These are phyloP conservation scores for Penicillium nordicum DNA, from an alignment of 2,329 filamentous ascomycete species.

Conservation along the genomic window DNA sequence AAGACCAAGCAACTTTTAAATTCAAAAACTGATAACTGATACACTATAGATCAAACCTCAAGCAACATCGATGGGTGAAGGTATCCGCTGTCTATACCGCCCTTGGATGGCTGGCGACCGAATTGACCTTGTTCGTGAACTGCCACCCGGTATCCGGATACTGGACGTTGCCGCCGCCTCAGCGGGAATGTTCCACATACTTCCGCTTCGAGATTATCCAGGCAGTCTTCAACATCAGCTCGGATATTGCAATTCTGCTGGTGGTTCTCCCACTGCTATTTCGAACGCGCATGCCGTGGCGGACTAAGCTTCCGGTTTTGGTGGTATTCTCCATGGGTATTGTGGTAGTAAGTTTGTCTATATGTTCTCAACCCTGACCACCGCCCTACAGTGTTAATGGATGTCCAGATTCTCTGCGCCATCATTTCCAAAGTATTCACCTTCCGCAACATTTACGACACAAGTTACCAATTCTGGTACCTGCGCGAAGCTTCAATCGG, in stretches of 20 bases:
- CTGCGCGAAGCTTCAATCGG: neutral
- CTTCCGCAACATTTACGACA: neutral
- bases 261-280: neutral
- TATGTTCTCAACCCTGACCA: neutral
- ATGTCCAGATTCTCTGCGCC: neutral
- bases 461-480: neutral
- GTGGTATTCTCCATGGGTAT: neutral
- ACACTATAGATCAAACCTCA: neutral
- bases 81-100: neutral
- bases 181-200: neutral
- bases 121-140: neutral
- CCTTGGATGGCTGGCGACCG: neutral
- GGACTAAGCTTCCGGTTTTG: neutral
- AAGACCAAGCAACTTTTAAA: too few species aligned
- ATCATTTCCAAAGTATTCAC: neutral
- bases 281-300: neutral
- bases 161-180: neutral
- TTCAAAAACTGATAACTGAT: neutral
- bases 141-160: neutral
- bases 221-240: neutral
- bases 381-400: neutral
- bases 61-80: neutral
- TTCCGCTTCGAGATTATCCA: neutral
- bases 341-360: neutral
- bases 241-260: neutral